These are phyloP conservation scores for Cicer judaicum DNA, from an alignment of 306 rosid genomes.

Conservation along the genomic window DNA sequence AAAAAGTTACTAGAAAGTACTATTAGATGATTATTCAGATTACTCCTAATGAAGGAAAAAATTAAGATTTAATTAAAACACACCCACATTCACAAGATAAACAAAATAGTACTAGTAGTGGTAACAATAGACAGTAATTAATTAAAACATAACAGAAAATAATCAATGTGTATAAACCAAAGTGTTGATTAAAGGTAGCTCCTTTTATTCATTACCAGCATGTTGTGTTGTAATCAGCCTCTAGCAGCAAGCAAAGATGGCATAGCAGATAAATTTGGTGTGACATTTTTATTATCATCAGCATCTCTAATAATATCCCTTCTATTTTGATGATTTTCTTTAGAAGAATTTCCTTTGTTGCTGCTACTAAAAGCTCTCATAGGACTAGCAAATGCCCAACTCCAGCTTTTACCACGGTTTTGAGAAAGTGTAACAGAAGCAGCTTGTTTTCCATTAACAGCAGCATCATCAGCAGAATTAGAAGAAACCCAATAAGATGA, in stretches of 20 bases:
- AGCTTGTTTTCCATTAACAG: conserved; percentile 47
- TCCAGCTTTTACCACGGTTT: conserved; percentile 70
- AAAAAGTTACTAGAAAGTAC: conserved; percentile 17
- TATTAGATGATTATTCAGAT: conserved; percentile 7
- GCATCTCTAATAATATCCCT: conserved; percentile 61
- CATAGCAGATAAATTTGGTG: conserved; percentile 71
- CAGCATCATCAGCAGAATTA: conserved; percentile 59
- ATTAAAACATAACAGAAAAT: conserved; percentile 34
- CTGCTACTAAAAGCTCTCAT: conserved; percentile 72
- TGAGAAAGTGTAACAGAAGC: conserved; percentile 43
- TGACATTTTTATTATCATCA: conserved; percentile 47
- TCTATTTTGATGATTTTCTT: conserved; percentile 51
- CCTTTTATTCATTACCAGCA: not conserved
- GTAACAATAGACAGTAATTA: conserved; percentile 29
- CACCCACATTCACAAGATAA: conserved; percentile 24
- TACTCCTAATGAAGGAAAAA: conserved; percentile 9
- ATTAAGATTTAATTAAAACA: conserved; percentile 9
- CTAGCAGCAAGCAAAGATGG: conserved; percentile 78
- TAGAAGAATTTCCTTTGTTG: conserved; percentile 57
- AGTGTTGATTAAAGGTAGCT: not conserved
- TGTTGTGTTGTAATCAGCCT: conserved; percentile 40
- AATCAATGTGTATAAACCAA: conserved; percentile 32
- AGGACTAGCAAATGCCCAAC: conserved; percentile 95
- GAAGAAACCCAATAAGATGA: conserved; percentile 80
- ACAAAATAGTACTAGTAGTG: conserved; percentile 8